A percentile compares a stretch with the other conserved stretches of the same genome.
phyloP scores from a whole-genome alignment of 2,329 filamentous ascomycete genomes.

The Colletotrichum aenigma region DNA sequence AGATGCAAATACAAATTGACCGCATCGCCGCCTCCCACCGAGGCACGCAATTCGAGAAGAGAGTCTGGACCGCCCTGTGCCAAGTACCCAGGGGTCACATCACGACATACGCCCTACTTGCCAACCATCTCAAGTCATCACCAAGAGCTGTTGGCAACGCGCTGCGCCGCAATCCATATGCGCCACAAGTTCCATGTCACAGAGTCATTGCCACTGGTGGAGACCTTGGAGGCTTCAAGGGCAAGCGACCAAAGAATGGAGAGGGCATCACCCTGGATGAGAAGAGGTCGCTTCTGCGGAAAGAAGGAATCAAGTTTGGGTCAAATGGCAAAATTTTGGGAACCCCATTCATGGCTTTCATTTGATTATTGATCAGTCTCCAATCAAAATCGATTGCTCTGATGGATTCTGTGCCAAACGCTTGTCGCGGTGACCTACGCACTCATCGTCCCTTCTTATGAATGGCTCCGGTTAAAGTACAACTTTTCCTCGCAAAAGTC shows the following conservation, averaged over 20 bases:
- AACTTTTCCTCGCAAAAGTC: neutral
- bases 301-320: slow-evolving; percentile 70
- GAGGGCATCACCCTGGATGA: slow-evolving; percentile 62
- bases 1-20: slow-evolving; percentile 43
- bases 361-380: slow-evolving; percentile 24
- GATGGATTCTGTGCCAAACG: too few relatives aligned
- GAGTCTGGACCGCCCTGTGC: slow-evolving; percentile 73
- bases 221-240: slow-evolving; percentile 84
- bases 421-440: neutral
- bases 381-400: neutral
- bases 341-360: slow-evolving; percentile 53
- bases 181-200: slow-evolving; percentile 82
- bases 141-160: slow-evolving; percentile 81
- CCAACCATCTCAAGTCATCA: slow-evolving; percentile 70
- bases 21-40: slow-evolving; percentile 48
- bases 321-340: slow-evolving; percentile 63
- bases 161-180: slow-evolving; percentile 80
- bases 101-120: slow-evolving; percentile 78
- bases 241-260: slow-evolving; percentile 88
- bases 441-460: neutral
- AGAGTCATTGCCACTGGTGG: slow-evolving; percentile 78
- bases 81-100: slow-evolving; percentile 78
- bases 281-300: slow-evolving; percentile 65
- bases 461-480: neutral
- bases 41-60: slow-evolving; percentile 60